Percentiles rank a stretch among this genome's conserved stretches.
These are phyloP conservation scores for Talaromyces atroroseus DNA, from an alignment of 2,329 filamentous ascomycete species.

Conservation along the genomic window DNA sequence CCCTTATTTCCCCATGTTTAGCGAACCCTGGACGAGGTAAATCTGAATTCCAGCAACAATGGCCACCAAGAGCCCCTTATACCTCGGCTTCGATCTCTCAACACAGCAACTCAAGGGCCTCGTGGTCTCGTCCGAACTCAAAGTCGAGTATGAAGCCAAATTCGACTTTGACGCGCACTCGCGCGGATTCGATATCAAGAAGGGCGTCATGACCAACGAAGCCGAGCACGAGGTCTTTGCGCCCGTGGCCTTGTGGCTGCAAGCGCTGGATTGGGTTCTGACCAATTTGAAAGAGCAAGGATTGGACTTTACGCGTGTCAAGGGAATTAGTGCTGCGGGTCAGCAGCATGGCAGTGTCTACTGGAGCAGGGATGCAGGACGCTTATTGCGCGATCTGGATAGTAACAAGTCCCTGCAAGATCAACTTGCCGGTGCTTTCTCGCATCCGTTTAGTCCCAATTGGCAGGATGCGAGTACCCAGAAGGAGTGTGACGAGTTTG, in stretches of 20 bases:
- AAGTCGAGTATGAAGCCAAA: conserved; percentile 76
- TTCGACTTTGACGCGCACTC: conserved; percentile 93
- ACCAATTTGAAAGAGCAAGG: conserved; percentile 62
- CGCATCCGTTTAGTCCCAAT: conserved; percentile 84
- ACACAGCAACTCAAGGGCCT: conserved; percentile 96
- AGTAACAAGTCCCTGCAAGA: conserved; percentile 59
- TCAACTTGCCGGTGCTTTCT: conserved; percentile 68
- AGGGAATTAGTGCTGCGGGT: conserved; percentile 81
- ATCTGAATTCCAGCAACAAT: background rate
- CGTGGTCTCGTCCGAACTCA: conserved; percentile 75
- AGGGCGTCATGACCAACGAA: conserved; percentile 80
- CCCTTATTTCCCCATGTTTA: background rate
- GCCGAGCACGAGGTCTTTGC: conserved; percentile 84
- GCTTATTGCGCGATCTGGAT: conserved; percentile 57
- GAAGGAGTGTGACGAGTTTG: conserved; percentile 82
- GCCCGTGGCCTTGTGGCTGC: conserved; percentile 89
- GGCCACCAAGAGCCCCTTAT: conserved; percentile 53
- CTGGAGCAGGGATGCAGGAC: conserved; percentile 69
- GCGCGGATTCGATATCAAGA: conserved; percentile 69
- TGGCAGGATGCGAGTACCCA: conserved; percentile 98
- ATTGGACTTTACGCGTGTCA: conserved; percentile 67
- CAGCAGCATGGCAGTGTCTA: conserved; percentile 98
- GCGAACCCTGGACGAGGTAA: background rate
- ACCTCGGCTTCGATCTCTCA: conserved; percentile 90
- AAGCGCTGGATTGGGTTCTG: conserved; percentile 83